These are phyloP conservation scores for Xylariaceae sp. DNA, from an alignment of 2,329 filamentous ascomycete genomes.

Conservation along the genomic window DNA sequence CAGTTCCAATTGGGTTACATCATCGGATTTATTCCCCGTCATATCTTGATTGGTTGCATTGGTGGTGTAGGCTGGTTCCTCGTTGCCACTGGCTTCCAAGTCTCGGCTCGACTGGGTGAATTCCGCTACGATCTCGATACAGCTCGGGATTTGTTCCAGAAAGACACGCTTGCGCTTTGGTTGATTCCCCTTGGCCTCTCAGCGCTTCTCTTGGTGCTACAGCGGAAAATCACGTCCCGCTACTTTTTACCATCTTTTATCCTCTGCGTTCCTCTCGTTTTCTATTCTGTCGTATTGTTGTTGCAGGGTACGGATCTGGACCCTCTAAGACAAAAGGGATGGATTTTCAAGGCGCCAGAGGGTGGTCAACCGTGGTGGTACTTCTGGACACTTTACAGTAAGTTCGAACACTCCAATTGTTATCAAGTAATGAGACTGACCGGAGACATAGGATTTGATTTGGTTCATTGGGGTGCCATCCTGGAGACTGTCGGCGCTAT, in stretches of 20 bases:
- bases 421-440: constrained; percentile 21
- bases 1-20: constrained; percentile 82
- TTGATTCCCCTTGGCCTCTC: constrained; percentile 71
- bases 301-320: constrained; percentile 63
- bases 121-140: constrained; percentile 77
- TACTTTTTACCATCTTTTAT: constrained; percentile 87
- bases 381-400: constrained; percentile 93
- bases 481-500: constrained; percentile 85
- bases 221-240: constrained; percentile 72
- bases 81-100: constrained; percentile 84
- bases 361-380: constrained; percentile 91
- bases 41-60: constrained; percentile 95
- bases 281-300: constrained; percentile 70
- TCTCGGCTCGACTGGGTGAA: constrained; percentile 82
- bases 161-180: constrained; percentile 78
- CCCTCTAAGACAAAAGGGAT: constrained; percentile 66
- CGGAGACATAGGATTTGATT: constrained; percentile 59
- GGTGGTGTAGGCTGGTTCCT: constrained; percentile 96
- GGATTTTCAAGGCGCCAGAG: constrained; percentile 86
- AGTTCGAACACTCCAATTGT: no score
- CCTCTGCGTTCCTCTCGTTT: constrained; percentile 66
- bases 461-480: constrained; percentile 79
- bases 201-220: constrained; percentile 67
- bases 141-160: constrained; percentile 64
- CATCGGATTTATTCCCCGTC: constrained; percentile 93